Conservation (phyloP, 2,329 filamentous ascomycete genomes). For the Neurospora sp. region DNA sequence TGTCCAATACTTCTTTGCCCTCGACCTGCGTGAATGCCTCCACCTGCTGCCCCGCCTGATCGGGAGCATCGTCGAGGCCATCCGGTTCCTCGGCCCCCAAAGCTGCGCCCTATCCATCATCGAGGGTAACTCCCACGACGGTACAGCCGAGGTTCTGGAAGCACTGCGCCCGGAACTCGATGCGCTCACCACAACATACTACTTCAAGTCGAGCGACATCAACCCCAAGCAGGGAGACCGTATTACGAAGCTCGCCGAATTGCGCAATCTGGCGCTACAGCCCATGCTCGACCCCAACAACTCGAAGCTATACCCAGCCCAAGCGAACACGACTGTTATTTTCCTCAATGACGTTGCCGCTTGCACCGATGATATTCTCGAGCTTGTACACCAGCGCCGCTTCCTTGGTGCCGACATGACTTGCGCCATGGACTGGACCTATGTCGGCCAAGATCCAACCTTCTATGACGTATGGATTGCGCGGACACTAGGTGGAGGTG, state of each 20-base stretch:
- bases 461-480: slow-evolving; percentile 52
- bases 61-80: slow-evolving; percentile 39
- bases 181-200: slow-evolving; percentile 26
- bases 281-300: slow-evolving; percentile 28
- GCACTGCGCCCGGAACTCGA: slow-evolving; percentile 31
- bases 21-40: slow-evolving; percentile 38
- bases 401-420: slow-evolving; percentile 42
- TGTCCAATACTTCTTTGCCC: slow-evolving; percentile 38
- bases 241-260: slow-evolving; percentile 35
- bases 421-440: slow-evolving; percentile 51
- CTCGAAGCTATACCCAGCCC: background rate
- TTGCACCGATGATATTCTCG: slow-evolving; percentile 47
- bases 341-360: slow-evolving; percentile 46
- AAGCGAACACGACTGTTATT: slow-evolving; percentile 29
- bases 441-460: slow-evolving; percentile 30
- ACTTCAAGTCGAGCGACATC: slow-evolving; percentile 31
- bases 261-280: slow-evolving; percentile 43
- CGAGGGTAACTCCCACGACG: slow-evolving; percentile 45
- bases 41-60: slow-evolving; percentile 39
- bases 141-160: slow-evolving; percentile 40
- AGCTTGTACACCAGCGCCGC: slow-evolving; percentile 39
- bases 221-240: slow-evolving; percentile 34
- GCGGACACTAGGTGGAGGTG: slow-evolving; percentile 36
- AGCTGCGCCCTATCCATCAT: slow-evolving; percentile 45
- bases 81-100: slow-evolving; percentile 38